Conservation (phyloP, 768 basidiomycete genomes). For the Tricholoma saponaceum region DNA sequence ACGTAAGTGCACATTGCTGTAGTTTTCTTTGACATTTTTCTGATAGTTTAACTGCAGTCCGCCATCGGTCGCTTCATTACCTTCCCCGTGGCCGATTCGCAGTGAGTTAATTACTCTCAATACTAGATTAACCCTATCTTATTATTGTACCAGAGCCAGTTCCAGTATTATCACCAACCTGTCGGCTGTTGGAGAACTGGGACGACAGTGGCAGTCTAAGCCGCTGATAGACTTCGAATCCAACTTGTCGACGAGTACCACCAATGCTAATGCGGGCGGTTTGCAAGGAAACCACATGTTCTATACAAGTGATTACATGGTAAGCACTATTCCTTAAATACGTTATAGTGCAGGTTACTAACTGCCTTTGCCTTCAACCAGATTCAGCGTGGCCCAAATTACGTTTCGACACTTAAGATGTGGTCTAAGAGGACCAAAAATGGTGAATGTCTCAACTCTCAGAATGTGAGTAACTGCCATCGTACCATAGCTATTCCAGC, state of each 20-base stretch:
- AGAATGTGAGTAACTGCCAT: constrained; percentile 42
- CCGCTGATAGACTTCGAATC: constrained; percentile 34
- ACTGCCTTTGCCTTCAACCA: constrained; percentile 16
- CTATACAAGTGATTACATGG: constrained; percentile 69
- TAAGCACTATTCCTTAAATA: constrained; percentile 17
- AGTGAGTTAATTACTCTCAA: constrained; percentile 38
- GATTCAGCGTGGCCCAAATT: constrained; percentile 60
- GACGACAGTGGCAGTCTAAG: constrained; percentile 13
- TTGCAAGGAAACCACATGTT: constrained; percentile 61
- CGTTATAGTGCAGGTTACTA: neutral
- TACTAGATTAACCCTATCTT: neutral
- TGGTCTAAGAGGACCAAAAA: constrained; percentile 54
- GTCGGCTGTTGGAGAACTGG: constrained; percentile 24
- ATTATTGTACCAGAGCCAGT: constrained; percentile 40
- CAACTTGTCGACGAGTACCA: constrained; percentile 29
- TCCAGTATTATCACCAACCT: constrained; percentile 55
- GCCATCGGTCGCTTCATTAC: constrained; percentile 64
- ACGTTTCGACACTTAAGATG: constrained; percentile 65
- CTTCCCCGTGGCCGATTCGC: constrained; percentile 52
- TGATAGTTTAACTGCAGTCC: constrained; percentile 1
- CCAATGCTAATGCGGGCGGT: constrained; percentile 50
- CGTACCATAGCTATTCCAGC: neutral
- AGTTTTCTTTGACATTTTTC: too few species aligned
- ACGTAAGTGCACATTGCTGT: too few species aligned
- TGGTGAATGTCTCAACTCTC: constrained; percentile 59